Evolutionary conservation across 2,329 filamentous ascomycete genomes (phyloP).

Genomic region (Cercospora citrullina): DNA sequence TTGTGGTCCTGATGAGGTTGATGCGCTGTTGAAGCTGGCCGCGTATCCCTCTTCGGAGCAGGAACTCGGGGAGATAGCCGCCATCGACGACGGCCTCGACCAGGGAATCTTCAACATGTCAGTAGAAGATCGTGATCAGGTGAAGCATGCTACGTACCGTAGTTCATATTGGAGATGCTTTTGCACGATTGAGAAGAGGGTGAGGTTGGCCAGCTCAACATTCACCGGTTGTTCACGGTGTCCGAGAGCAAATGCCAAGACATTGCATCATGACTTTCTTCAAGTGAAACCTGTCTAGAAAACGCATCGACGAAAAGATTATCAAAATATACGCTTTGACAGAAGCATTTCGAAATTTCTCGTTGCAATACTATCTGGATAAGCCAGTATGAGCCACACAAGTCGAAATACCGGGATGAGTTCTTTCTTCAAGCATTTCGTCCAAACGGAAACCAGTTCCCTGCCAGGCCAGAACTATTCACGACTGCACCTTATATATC

Average conservation of each 20-base stretch:
- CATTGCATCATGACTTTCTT: constrained; percentile 3
- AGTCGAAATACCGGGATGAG: too few relatives aligned
- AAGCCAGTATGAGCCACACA: too few relatives aligned
- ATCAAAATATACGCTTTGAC: not conserved
- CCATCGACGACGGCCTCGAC: constrained; percentile 62
- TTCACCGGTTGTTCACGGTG: not conserved
- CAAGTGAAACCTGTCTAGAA: not conserved
- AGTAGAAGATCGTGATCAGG: constrained; percentile 1
- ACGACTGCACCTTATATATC: too few relatives aligned
- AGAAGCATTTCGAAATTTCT: not conserved
- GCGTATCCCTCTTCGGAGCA: constrained; percentile 66
- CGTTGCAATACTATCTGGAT: not conserved
- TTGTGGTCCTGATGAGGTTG: constrained; percentile 54
- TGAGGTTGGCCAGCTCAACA: not conserved
- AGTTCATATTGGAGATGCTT: not conserved
- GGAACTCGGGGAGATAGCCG: constrained; percentile 62
- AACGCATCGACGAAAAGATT: not conserved
- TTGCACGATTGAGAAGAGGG: not conserved
- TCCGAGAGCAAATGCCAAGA: constrained; percentile 1
- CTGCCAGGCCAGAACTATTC: too few relatives aligned
- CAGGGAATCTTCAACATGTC: constrained; percentile 33
- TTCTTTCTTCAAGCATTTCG: too few relatives aligned
- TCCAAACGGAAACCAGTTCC: too few relatives aligned
- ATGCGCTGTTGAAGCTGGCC: constrained; percentile 65
- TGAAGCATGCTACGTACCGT: not conserved